These are phyloP conservation scores for Citrullus colocynthis DNA, from an alignment of 306 rosid species.

Conservation along the genomic window DNA sequence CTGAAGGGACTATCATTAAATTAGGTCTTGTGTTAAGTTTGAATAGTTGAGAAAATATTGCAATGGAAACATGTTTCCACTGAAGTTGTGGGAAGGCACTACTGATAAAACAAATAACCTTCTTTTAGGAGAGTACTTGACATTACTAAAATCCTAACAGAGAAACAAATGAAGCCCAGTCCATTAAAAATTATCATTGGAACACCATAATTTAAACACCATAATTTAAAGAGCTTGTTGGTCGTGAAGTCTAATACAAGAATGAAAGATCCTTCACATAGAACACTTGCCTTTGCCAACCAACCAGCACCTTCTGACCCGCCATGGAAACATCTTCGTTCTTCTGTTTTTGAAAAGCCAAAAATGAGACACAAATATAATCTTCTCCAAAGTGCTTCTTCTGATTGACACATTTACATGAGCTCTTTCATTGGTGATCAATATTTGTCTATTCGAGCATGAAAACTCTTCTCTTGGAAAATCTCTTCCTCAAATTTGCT, in stretches of 20 bases:
- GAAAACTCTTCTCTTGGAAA: background rate
- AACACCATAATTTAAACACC: background rate
- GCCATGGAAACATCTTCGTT: too few relatives aligned
- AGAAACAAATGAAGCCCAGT: background rate
- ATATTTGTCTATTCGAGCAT: background rate
- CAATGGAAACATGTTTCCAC: background rate
- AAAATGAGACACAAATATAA: background rate
- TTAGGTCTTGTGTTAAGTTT: background rate
- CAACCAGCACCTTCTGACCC: background rate
- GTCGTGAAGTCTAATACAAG: background rate
- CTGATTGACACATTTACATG: background rate
- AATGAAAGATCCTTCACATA: background rate
- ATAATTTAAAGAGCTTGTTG: background rate
- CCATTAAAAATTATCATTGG: background rate
- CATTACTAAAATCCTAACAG: background rate
- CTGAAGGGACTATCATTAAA: background rate
- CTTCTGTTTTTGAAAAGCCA: background rate
- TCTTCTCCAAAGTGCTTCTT: background rate
- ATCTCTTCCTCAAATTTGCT: background rate
- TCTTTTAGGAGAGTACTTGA: background rate
- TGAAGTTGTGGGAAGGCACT: background rate
- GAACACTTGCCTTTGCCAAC: background rate
- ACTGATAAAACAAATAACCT: background rate
- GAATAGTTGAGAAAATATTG: background rate
- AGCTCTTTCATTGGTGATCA: background rate